Percentiles rank a stretch among this genome's conserved stretches.
Evolutionary conservation across 768 basidiomycete genomes (phyloP).

Genomic region (Auricularia auricula-judae): DNA sequence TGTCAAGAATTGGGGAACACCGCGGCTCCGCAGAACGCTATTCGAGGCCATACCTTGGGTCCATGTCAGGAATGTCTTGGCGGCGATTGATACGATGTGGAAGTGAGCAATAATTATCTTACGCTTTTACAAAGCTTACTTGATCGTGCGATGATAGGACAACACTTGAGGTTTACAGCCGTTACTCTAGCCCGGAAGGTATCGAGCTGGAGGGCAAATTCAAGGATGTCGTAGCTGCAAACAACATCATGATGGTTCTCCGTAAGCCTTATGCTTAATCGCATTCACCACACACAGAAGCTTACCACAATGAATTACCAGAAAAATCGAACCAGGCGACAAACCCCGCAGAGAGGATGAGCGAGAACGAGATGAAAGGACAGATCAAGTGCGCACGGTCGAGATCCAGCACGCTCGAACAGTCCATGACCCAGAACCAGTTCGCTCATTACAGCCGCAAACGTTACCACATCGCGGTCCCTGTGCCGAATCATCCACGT

Average conservation of each 20-base stretch:
- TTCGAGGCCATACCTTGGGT: slow-evolving; percentile 4
- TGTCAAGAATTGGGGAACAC: slow-evolving; percentile 25
- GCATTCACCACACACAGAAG: too few relatives aligned
- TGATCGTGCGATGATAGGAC: slow-evolving; percentile 17
- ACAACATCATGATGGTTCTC: slow-evolving; percentile 36
- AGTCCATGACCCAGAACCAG: slow-evolving; percentile 10
- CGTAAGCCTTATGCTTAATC: slow-evolving; percentile 19
- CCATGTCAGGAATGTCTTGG: slow-evolving; percentile 18
- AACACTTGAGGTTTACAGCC: slow-evolving; percentile 24
- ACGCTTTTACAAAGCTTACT: too few relatives aligned
- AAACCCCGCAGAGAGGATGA: slow-evolving; percentile 24
- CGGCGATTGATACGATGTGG: slow-evolving; percentile 4
- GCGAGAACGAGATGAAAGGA: slow-evolving; percentile 28
- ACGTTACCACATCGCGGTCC: slow-evolving; percentile 34
- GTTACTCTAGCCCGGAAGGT: slow-evolving; percentile 1
- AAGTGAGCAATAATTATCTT: not conserved
- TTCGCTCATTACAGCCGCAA: slow-evolving; percentile 29
- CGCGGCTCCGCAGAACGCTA: slow-evolving; percentile 34
- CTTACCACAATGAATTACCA: slow-evolving; percentile 7
- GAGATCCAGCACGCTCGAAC: not conserved
- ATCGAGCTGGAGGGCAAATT: slow-evolving; percentile 16
- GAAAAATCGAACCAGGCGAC: slow-evolving; percentile 31
- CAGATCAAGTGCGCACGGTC: slow-evolving; percentile 34
- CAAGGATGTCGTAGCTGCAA: slow-evolving; percentile 6
- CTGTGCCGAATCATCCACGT: slow-evolving; percentile 26